phyloP scores from a whole-genome alignment of 148 eudicot genomes.

The Rhododendron mucronatum region DNA sequence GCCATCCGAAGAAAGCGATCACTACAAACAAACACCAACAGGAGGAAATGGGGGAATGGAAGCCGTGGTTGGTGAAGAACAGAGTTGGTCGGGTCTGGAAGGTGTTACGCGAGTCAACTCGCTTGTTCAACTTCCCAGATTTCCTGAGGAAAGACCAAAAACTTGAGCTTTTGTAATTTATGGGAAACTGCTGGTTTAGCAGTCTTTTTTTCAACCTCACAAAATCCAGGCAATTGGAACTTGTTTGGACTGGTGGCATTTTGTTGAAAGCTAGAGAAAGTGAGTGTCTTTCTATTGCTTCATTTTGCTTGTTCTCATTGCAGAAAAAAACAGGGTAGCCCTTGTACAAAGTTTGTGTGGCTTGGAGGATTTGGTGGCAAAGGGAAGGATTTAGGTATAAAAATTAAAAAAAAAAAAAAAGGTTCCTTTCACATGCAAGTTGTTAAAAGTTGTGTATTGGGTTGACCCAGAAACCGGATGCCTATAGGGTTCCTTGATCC shows the following conservation, averaged over 20 bases:
- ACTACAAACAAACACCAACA: slow-evolving; percentile 31
- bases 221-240: not conserved
- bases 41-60: slow-evolving; percentile 38
- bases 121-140: slow-evolving; percentile 94
- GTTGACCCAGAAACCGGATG: no score
- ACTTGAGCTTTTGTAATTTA: slow-evolving; percentile 1
- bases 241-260: not conserved
- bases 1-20: slow-evolving; percentile 51
- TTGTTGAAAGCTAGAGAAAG: not conserved
- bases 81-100: slow-evolving; percentile 92
- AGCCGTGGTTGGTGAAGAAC: slow-evolving; percentile 39
- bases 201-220: not conserved
- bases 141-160: slow-evolving; percentile 62
- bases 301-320: not conserved
- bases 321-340: not conserved
- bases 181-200: not conserved
- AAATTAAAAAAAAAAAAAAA: not conserved
- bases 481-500: no score
- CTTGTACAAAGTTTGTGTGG: not conserved
- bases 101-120: slow-evolving; percentile 95
- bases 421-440: not conserved
- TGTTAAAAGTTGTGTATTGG: not conserved
- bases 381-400: not conserved
- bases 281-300: not conserved
- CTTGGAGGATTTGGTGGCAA: not conserved